Base-by-base conservation (phyloP, 352 stramenopile species). In the Pythium dissimile region DNA sequence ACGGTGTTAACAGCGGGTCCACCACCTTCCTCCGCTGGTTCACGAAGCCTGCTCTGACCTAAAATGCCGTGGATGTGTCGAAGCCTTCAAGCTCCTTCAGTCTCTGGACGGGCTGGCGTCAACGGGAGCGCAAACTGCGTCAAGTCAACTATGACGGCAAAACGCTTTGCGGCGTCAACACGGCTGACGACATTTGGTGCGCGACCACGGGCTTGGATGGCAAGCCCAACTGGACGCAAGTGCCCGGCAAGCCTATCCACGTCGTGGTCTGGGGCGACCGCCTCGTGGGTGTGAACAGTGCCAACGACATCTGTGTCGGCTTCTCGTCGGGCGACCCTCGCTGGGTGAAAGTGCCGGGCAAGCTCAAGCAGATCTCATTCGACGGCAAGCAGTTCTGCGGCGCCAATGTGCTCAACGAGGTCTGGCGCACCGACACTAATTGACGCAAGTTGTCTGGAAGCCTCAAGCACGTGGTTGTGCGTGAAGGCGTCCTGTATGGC, bases 381-480 rank as follows among this genome's bases (percentile, higher is more conserved):
- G 59, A 72, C 24, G 65, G 65, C 43, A 64, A 67, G 27, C 54
- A 68, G 35, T 43, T 72, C 35, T 72, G 65, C 28, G 65, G 42
- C 9, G 27, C 44, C 16, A 62, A 48, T 55, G 21, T 10, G 5
- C 32, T 0, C 24, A 35, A 66, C 51, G 45, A 67, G 21, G 50
- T 72, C 35, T 72, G 49, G 54, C 69, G 65, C 45, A 59, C 64
- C 26, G 64, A 72, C 28, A 32, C 56, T 4, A 66, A 59, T 10
- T 73, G 64, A 64, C 56, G 51, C 15, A 38, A 52, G 15, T 12
- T 72, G 24, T 50, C 49, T 0, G 60, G 59, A 20, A 59, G 48
- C 23, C 43, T 72, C 45, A 55, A 49, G 15, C 57, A 72, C 15
- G 41, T 75, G 15, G 48, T 61, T 23, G 68, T 75, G 27, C 59